phyloP scores from a whole-genome alignment of 495 filamentous ascomycete species.

The Rhizodiscina lignyota region DNA sequence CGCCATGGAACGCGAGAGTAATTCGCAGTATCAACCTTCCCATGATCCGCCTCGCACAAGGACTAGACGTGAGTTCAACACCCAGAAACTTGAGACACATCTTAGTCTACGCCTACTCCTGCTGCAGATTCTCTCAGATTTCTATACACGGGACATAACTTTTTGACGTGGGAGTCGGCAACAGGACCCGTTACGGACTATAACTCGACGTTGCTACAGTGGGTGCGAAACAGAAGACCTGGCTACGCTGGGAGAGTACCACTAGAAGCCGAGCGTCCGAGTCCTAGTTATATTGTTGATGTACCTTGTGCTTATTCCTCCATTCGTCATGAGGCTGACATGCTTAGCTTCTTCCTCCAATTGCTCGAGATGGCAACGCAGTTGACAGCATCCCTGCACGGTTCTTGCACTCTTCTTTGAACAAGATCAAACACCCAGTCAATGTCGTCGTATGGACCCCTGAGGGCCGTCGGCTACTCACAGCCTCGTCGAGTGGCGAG shows the following conservation, averaged over 20 bases:
- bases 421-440: conserved; percentile 94
- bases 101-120: no score
- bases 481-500: conserved; percentile 87
- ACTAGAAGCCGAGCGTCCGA: conserved; percentile 69
- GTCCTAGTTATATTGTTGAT: conserved; percentile 74
- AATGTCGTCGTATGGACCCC: conserved; percentile 98
- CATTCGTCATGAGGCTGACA: conserved; percentile 11
- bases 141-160: no score
- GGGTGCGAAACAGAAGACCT: conserved; percentile 74
- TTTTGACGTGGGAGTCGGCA: no score
- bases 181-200: conserved; percentile 85
- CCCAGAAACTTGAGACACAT: no score
- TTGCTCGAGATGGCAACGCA: conserved; percentile 50
- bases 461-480: conserved; percentile 79
- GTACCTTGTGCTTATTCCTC: conserved; percentile 32
- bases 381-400: conserved; percentile 75
- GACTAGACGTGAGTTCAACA: no score
- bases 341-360: conserved; percentile 68
- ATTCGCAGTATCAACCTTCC: no score
- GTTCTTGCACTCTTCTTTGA: conserved; percentile 85
- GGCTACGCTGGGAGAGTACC: conserved; percentile 43
- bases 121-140: no score
- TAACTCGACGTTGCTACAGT: conserved; percentile 79
- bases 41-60: no score
- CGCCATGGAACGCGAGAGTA: no score